Evolutionary conservation across 768 basidiomycete species (phyloP), one percentile per base, ranked within the genome.

Genomic region (Phlebiopsis flavidoalba): DNA sequence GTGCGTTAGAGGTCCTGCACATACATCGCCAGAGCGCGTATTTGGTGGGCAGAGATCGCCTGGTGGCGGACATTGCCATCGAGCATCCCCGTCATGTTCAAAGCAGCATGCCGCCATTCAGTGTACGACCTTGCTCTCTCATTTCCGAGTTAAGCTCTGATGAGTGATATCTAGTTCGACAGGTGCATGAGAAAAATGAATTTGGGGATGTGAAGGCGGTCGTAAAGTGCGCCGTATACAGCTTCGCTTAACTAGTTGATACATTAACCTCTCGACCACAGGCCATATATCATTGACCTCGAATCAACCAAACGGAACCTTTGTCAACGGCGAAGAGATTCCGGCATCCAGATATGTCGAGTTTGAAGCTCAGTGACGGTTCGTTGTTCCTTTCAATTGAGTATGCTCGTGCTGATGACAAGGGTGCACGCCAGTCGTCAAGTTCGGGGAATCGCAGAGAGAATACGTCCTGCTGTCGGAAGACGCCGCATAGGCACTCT

Each of bases 51-150:
- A 79, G 97, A 66, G 97, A 99, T 69, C 84, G 84, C 26, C 77
- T 89, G 21, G 93, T 97, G 31, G 82, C 88, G 64, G 89, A 91
- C 65, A 93, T 99, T 63, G 81, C 89, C 15, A 77, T 98, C 46
- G 94, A 97, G 61, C 97, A 99, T 70, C 96, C n/a, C n/a, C 96
- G 2, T 98, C 96, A 6, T 94, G 93, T 65, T 98, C 97, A 0
- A 99, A 99, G 70, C 97, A 99, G 70, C 97, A 99, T 70, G 95
- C 97, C 15, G 97, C 88, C 2, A 89, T 99, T 35, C 97, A 99
- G 75, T 94, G 90, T 89, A 69, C 26, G 86, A 11, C 72, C 57
- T 1, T 3, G 33, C 48, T 36, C 21, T 24, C 0, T 43, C 40
- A n/a, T 17, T 57, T 12, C 46, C 58, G 24, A 50, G 12, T 26